Conservation (phyloP, 768 basidiomycete genomes). For the Lenzites betulinus region DNA sequence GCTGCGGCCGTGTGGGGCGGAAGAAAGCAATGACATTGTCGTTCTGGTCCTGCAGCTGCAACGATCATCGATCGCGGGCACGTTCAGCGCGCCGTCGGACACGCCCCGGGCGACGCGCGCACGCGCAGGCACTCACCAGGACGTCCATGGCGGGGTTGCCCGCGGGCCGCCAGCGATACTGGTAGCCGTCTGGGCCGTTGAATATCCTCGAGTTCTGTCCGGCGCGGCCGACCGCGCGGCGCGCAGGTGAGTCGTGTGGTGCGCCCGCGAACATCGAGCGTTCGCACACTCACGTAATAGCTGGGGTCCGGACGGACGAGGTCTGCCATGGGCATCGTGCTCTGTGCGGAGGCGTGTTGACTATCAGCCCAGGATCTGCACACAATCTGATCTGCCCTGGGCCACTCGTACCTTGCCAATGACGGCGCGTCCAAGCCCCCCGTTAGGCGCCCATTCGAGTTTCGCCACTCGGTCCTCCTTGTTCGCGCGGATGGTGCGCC, state of each 20-base stretch:
- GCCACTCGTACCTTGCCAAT: conserved; percentile 69
- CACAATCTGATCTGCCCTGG: conserved; percentile 18
- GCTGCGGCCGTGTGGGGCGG: conserved; percentile 73
- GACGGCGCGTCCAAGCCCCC: conserved; percentile 80
- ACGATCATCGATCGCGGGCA: conserved; percentile 17
- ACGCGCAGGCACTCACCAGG: conserved; percentile 42
- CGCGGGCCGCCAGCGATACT: conserved; percentile 81
- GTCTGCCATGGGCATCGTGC: conserved; percentile 80
- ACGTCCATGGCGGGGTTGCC: conserved; percentile 53
- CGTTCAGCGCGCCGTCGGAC: conserved; percentile 4
- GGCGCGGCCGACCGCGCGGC: conserved; percentile 11
- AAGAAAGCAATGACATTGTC: conserved; percentile 77
- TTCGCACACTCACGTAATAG: conserved; percentile 50
- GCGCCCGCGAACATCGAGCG: conserved; percentile 12
- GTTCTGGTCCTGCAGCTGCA: conserved; percentile 71
- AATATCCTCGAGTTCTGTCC: conserved; percentile 52
- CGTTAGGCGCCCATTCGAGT: conserved; percentile 84
- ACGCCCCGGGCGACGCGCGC: background rate
- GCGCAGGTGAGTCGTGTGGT: conserved; percentile 11
- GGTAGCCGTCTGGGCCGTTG: conserved; percentile 79
- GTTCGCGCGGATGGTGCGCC: conserved; percentile 78
- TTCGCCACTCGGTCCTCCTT: conserved; percentile 88
- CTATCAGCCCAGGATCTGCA: conserved; percentile 31
- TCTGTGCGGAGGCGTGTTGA: conserved; percentile 43
- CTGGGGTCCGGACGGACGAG: conserved; percentile 71